A percentile compares a stretch with the other conserved stretches of the same genome.
Evolutionary conservation across 108 stramenopile species (phyloP).

Genomic region (Fragilariopsis cylindrus): DNA sequence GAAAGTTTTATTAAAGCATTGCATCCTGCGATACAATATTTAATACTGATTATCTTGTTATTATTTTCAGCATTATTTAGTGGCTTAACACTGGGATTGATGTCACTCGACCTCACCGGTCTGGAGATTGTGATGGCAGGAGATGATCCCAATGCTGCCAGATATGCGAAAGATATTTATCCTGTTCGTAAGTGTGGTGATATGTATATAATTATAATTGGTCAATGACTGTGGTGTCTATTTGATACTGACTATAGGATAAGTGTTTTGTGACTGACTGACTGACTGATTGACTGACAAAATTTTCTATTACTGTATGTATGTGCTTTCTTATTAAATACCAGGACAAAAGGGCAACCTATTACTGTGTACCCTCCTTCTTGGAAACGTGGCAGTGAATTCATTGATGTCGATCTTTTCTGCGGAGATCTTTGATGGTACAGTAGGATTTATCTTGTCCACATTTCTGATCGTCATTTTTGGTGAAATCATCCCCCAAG

Average conservation of each 20-base stretch:
- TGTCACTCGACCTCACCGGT: slow-evolving; percentile 96
- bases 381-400: slow-evolving; percentile 98
- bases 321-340: too few relatives aligned
- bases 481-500: slow-evolving; percentile 98
- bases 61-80: slow-evolving; percentile 83
- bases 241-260: too few relatives aligned
- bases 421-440: slow-evolving; percentile 83
- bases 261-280: too few relatives aligned
- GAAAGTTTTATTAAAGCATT: slow-evolving; percentile 24
- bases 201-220: too few relatives aligned
- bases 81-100: slow-evolving; percentile 93
- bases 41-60: slow-evolving; percentile 61
- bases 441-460: slow-evolving; percentile 88
- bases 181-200: slow-evolving; percentile 67
- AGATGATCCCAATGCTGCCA: slow-evolving; percentile 58
- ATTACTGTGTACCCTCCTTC: slow-evolving; percentile 93
- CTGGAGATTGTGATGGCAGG: slow-evolving; percentile 94
- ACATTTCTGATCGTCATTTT: slow-evolving; percentile 92
- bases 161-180: slow-evolving; percentile 73
- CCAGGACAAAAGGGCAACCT: slow-evolving; percentile 81
- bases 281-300: too few relatives aligned
- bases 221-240: too few relatives aligned
- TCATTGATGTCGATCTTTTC: slow-evolving; percentile 92
- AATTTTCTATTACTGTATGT: too few relatives aligned
- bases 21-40: slow-evolving; percentile 58